Evolutionary conservation across 495 filamentous ascomycete species (phyloP), one percentile per base, ranked within the genome.

Genomic region (Podospora pseudopauciseta): DNA sequence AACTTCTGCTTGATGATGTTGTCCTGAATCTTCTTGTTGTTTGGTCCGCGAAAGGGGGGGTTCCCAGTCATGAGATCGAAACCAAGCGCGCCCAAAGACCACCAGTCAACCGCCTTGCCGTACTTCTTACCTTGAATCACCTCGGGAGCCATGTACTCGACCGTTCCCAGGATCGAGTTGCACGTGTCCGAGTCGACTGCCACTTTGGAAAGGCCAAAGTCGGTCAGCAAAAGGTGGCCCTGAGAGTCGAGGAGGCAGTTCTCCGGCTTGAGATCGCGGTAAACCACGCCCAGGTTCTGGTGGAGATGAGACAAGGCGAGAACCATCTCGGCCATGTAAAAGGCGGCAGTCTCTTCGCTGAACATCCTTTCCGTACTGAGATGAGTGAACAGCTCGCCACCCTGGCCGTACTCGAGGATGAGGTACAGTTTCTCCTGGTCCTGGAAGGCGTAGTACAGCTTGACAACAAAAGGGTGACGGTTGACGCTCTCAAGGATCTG

Each of bases 111-210:
- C 18, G 92, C 89, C 76, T 92, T 92, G 76, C 93, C 93, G 77
- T 99, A 99, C 71, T 87, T 87, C 68, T 90, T 86, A 68, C 92
- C 92, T 57, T 84, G 84, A 71, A 99, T 88, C 53, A 99, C 90
- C 80, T 99, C 95, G 4, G 95, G 95, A 0, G 95, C 95, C 96
- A 98, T 98, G 86, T 98, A 99, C 72, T 97, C 95, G 70, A 97
- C 87, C 2, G 95, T 99, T 67, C 95, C 95, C 15, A 97, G 89
- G 70, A 92, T 86, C 54, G 92, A 96, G 76, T 90, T 91, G 84
- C 93, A 97, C 71, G 87, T 87, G 55, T 92, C 91, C 26, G 89
- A 85, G 70, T 92, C 89, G 44, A 95, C 85, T n/a, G 92, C 88
- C 34, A 97, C 95, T 78, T 99, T 99, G 79, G 90, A 94, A 34